Conservation (phyloP, 306 rosid genomes). For the Glycine latifolia region DNA sequence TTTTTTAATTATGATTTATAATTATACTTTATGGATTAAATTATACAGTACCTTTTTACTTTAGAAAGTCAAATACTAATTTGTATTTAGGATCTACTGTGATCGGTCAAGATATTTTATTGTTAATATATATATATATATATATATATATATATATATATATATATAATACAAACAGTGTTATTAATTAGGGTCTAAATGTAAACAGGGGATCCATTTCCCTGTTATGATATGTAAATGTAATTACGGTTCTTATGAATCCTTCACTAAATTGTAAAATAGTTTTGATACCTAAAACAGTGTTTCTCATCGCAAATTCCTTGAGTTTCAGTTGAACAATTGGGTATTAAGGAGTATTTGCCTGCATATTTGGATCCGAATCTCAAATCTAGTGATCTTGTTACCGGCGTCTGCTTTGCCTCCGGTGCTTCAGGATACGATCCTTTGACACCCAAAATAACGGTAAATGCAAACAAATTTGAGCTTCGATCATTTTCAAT, state of each 20-base stretch:
- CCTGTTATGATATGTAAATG: neutral
- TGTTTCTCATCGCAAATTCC: neutral
- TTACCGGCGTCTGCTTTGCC: conserved; percentile 78
- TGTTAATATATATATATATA: too few relatives aligned
- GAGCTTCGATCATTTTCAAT: too few relatives aligned
- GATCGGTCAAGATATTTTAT: too few relatives aligned
- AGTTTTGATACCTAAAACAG: neutral
- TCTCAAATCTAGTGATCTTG: conserved; percentile 62
- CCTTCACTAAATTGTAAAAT: neutral
- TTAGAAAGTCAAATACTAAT: too few relatives aligned
- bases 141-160: too few relatives aligned
- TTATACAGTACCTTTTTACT: too few relatives aligned
- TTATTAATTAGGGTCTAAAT: too few relatives aligned
- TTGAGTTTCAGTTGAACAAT: conserved; percentile 54
- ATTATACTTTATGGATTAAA: too few relatives aligned
- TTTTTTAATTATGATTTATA: too few relatives aligned
- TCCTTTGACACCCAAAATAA: conserved; percentile 69
- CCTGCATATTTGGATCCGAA: conserved; percentile 74
- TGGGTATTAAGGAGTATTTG: conserved; percentile 67
- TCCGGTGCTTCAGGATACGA: conserved; percentile 90
- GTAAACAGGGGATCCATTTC: neutral
- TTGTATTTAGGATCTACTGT: too few relatives aligned
- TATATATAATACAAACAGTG: too few relatives aligned
- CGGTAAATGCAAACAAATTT: conserved; percentile 48
- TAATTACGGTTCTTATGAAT: neutral